A percentile compares a stretch with the other conserved stretches of the same genome.
Evolutionary conservation across 768 basidiomycete genomes (phyloP).

Genomic region (Fibroporia radiculosa): DNA sequence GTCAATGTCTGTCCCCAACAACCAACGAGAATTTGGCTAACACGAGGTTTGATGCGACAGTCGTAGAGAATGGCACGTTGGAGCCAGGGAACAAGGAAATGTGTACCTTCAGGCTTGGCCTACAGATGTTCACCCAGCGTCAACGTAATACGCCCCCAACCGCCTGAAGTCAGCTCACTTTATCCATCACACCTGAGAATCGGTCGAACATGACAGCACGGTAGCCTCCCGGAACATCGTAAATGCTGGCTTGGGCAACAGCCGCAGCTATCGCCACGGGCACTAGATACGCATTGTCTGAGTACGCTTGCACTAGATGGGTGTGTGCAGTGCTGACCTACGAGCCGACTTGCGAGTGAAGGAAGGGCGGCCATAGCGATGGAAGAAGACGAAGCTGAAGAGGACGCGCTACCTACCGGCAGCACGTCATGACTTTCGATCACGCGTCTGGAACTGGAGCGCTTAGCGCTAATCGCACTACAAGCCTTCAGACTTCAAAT

Average conservation of each 20-base stretch:
- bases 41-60: constrained; percentile 94
- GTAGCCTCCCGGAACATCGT: constrained; percentile 73
- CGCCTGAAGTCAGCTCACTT: no score
- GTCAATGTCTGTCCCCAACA: not conserved
- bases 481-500: no score
- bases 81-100: constrained; percentile 92
- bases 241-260: constrained; percentile 41
- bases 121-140: no score
- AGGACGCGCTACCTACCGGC: not conserved
- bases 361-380: not conserved
- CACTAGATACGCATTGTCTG: constrained; percentile 42
- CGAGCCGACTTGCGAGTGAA: constrained; percentile 36
- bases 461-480: not conserved
- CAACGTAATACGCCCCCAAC: no score
- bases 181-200: constrained; percentile 83
- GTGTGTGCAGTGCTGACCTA: constrained; percentile 30
- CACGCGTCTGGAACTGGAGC: not conserved
- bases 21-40: constrained; percentile 26
- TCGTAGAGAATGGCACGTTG: constrained; percentile 96
- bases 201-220: constrained; percentile 98
- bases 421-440: not conserved
- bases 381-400: not conserved
- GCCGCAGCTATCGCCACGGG: constrained; percentile 50
- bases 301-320: not conserved
- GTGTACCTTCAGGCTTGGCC: constrained; percentile 91